phyloP scores from a whole-genome alignment of 306 rosid species.

The Vigna nakashimae region DNA sequence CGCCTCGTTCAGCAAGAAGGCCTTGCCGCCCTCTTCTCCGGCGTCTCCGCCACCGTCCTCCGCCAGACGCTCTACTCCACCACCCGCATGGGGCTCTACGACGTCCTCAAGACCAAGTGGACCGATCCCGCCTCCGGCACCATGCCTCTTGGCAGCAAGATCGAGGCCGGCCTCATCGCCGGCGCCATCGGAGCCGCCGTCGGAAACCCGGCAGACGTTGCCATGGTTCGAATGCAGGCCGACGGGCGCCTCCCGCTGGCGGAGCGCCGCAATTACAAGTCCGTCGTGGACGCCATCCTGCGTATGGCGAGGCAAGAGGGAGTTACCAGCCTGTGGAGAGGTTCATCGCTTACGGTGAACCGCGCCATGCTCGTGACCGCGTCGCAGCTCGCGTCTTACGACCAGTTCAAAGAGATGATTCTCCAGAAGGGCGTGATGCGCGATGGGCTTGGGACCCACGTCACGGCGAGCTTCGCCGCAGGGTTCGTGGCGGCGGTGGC shows the following conservation, averaged over 20 bases:
- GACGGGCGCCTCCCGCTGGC: slow-evolving; percentile 74
- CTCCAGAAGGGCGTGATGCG: slow-evolving; percentile 58
- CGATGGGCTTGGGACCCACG: slow-evolving; percentile 86
- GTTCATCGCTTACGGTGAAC: slow-evolving; percentile 75
- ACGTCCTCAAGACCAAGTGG: slow-evolving; percentile 70
- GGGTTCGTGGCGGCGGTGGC: slow-evolving; percentile 84
- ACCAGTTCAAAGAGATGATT: slow-evolving; percentile 72
- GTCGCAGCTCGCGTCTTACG: slow-evolving; percentile 79
- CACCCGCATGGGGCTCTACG: slow-evolving; percentile 86
- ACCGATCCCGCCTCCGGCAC: slow-evolving; percentile 56
- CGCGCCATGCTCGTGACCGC: slow-evolving; percentile 90
- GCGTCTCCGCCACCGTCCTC: slow-evolving; percentile 82
- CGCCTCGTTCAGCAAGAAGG: slow-evolving; percentile 77
- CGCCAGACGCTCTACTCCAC: slow-evolving; percentile 82
- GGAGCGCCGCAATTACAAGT: slow-evolving; percentile 71
- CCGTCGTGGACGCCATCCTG: slow-evolving; percentile 70
- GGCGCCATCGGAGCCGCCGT: slow-evolving; percentile 71
- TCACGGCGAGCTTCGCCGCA: slow-evolving; percentile 77
- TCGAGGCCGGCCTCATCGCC: slow-evolving; percentile 69
- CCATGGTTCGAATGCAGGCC: slow-evolving; percentile 88
- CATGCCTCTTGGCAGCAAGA: slow-evolving; percentile 58
- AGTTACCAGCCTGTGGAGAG: slow-evolving; percentile 73
- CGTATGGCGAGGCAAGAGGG: slow-evolving; percentile 71
- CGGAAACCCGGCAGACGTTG: slow-evolving; percentile 80
- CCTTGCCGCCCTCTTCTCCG: slow-evolving; percentile 65